Percentiles rank a stretch among this genome's conserved stretches.
phyloP scores from a whole-genome alignment of 176 grass and related monocot species.

The Triticum urartu region DNA sequence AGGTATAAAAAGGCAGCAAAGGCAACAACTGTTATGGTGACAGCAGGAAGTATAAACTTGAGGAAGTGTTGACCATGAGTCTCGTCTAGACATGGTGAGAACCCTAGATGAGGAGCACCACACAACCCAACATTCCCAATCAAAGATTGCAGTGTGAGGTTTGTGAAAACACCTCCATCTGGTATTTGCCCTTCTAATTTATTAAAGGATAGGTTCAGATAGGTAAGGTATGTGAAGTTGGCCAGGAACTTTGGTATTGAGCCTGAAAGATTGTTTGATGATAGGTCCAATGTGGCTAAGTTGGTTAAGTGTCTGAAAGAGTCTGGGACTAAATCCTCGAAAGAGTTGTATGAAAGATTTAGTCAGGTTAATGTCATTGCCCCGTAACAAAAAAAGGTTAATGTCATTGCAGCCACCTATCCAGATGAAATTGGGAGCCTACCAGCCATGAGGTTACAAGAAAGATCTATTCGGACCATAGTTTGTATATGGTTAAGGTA shows the following conservation, averaged over 20 bases:
- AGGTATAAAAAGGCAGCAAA: too few species aligned
- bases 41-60: too few species aligned
- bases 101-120: too few species aligned
- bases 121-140: not conserved
- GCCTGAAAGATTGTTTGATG: not conserved
- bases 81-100: too few species aligned
- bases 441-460: not conserved
- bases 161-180: not conserved
- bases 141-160: not conserved
- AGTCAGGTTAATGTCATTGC: not conserved
- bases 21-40: too few species aligned
- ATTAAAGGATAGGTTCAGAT: not conserved
- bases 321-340: not conserved
- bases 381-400: too few species aligned
- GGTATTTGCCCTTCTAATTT: not conserved
- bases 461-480: not conserved
- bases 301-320: not conserved
- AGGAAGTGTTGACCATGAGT: too few species aligned
- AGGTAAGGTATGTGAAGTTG: not conserved
- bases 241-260: not conserved
- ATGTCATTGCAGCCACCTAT: too few species aligned
- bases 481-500: not conserved
- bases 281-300: not conserved
- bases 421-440: conserved; percentile 5
- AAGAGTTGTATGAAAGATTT: not conserved